Base-by-base conservation (phyloP, 208 protist genomes). In the Phytomonas francai region DNA sequence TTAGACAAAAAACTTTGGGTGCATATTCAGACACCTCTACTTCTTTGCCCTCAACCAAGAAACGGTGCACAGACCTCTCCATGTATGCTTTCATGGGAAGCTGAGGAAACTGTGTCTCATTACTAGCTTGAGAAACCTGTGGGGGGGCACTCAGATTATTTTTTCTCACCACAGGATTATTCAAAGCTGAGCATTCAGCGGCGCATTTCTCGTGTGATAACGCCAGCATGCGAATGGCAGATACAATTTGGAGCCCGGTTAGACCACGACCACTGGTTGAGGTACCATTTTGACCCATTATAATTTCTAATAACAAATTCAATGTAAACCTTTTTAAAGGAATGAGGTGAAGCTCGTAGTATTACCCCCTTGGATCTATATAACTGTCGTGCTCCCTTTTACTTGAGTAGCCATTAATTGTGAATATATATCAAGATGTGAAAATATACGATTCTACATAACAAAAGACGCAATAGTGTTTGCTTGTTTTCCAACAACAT, bases 191-290 rank as follows among this genome's bases (percentile, higher is more conserved):
- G 25, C 63, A 67, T 11, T 72, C 77, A 1, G 29, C 29, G 12
- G 74, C 68, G 12, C 71, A 58, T 34, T 79, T 60, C 56, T 79
- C 59, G 45, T 80, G 76, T 2, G 63, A 56, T 4, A 19, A 59
- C 11, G 73, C 74, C 27, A 74, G 61, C 12, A 65, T 68, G 12
- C 65, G 65, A 29, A 94, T 64, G 3, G 88, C 87, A 7, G 61
- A 77, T 11, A 79, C 78, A 11, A 93, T 85, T 65, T 95, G 85
- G 29, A 76, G 32, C 25, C 71, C 81, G 29, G 87, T 90, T 19
- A 95, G 71, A 1, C 87, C 84, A 1, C 67, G 68, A 9, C 89
- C 89, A 39, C 89, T 95, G 7, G 87, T 95, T 25, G 89, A 78
- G 1, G 86, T 71, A 8, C 85, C 74, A 28, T 32, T 33, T 66